Percentiles rank a stretch among this genome's conserved stretches.
These are phyloP conservation scores for Chalaropsis thielavioides DNA, from an alignment of 2,329 filamentous ascomycete species.

Conservation along the genomic window DNA sequence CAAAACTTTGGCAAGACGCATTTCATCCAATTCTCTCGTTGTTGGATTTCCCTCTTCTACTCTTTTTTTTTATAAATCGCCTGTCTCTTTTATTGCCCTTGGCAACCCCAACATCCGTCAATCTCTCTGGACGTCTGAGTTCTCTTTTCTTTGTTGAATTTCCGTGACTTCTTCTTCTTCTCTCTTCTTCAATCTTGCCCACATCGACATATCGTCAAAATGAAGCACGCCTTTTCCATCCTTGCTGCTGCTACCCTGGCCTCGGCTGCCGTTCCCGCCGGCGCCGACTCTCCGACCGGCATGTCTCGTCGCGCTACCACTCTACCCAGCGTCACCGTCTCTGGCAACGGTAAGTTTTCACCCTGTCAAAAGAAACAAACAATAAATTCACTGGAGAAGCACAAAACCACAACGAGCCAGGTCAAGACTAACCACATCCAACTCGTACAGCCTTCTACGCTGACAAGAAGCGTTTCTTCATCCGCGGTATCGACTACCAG, in stretches of 20 bases:
- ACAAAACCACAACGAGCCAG: background rate
- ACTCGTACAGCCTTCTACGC: slow-evolving; percentile 37
- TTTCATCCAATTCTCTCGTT: slow-evolving; percentile 27
- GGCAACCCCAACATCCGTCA: slow-evolving; percentile 6
- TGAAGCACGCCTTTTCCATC: slow-evolving; percentile 19
- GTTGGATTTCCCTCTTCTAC: slow-evolving; percentile 24
- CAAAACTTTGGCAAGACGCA: slow-evolving; percentile 9
- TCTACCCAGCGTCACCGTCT: slow-evolving; percentile 37
- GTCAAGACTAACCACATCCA: background rate
- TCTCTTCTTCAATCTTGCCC: background rate
- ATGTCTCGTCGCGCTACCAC: slow-evolving; percentile 36
- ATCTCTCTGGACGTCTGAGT: slow-evolving; percentile 15
- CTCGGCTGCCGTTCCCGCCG: slow-evolving; percentile 30
- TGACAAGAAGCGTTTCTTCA: slow-evolving; percentile 40
- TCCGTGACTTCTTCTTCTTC: slow-evolving; percentile 15
- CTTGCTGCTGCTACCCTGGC: slow-evolving; percentile 35
- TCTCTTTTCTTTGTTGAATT: slow-evolving; percentile 9
- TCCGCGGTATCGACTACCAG: slow-evolving; percentile 49
- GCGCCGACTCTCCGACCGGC: slow-evolving; percentile 37
- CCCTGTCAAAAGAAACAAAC: background rate
- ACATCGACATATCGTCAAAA: slow-evolving; percentile 14
- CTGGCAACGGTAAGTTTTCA: slow-evolving; percentile 39
- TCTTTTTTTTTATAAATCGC: slow-evolving; percentile 14
- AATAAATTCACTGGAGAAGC: background rate
- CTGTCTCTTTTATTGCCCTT: slow-evolving; percentile 1